phyloP scores from a whole-genome alignment of 2,329 filamentous ascomycete species.

The Dactylellina drechsleri region DNA sequence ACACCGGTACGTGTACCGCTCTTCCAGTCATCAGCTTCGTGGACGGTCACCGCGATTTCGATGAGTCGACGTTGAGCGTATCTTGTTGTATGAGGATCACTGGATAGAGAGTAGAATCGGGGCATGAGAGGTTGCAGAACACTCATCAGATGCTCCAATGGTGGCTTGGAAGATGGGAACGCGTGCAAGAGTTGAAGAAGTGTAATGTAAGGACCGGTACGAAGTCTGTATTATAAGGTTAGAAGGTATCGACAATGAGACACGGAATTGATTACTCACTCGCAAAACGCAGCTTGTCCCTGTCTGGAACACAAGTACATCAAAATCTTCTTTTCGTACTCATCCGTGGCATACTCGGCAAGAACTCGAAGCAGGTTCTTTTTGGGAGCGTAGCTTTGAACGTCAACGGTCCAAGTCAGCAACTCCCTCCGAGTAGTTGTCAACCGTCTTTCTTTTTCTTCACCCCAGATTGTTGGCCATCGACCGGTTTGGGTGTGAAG shows the following conservation, averaged over 20 bases:
- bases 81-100: slow-evolving; percentile 84
- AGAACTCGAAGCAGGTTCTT: slow-evolving; percentile 86
- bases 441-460: slow-evolving; percentile 84
- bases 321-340: slow-evolving; percentile 88
- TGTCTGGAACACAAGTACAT: slow-evolving; percentile 86
- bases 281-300: slow-evolving; percentile 91
- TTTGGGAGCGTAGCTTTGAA: slow-evolving; percentile 90
- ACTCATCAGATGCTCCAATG: slow-evolving; percentile 81
- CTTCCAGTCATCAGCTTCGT: slow-evolving; percentile 83
- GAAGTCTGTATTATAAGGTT: slow-evolving; percentile 64
- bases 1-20: slow-evolving; percentile 79
- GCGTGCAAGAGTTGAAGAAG: slow-evolving; percentile 86
- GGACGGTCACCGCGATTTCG: slow-evolving; percentile 96
- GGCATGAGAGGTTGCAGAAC: slow-evolving; percentile 91
- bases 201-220: slow-evolving; percentile 86
- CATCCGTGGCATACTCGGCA: slow-evolving; percentile 82
- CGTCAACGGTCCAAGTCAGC: slow-evolving; percentile 94
- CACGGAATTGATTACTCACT: slow-evolving; percentile 64
- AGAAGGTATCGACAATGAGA: slow-evolving; percentile 36
- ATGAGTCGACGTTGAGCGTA: slow-evolving; percentile 80
- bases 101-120: slow-evolving; percentile 96
- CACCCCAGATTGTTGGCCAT: slow-evolving; percentile 98
- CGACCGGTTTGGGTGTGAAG: slow-evolving; percentile 82
- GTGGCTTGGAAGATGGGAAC: slow-evolving; percentile 90
- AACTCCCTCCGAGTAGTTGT: slow-evolving; percentile 88